These are phyloP conservation scores for Canavalia gladiata DNA, from an alignment of 306 rosid species.

Conservation along the genomic window DNA sequence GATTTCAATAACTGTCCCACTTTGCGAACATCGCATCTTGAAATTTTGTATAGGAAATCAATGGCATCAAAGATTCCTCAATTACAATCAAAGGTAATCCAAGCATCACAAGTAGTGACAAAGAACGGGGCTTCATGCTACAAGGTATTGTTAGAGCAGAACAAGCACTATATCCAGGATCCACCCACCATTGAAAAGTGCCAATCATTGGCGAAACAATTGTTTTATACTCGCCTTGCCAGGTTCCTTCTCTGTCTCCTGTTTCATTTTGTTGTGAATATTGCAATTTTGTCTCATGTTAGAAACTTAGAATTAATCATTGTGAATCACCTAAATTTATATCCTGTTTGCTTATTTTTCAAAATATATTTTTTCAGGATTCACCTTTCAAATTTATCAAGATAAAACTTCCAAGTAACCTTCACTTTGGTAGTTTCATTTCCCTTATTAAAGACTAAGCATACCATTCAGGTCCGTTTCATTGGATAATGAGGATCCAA, in stretches of 20 bases:
- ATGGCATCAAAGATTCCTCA: constrained; percentile 64
- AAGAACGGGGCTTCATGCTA: constrained; percentile 51
- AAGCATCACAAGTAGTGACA: constrained; percentile 49
- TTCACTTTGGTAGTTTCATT: background rate
- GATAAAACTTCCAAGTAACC: background rate
- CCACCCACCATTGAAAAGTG: constrained; percentile 67
- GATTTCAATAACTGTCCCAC: background rate
- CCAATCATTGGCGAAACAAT: constrained; percentile 62
- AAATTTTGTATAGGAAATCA: constrained; percentile 41
- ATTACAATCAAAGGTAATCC: constrained; percentile 55
- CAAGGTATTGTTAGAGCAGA: constrained; percentile 60
- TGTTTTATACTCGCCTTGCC: constrained; percentile 75
- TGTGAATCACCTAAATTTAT: background rate
- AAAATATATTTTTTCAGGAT: background rate
- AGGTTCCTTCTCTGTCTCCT: constrained; percentile 45
- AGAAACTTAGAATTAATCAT: background rate
- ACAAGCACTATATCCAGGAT: constrained; percentile 63
- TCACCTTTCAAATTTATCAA: background rate
- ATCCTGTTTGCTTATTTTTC: background rate
- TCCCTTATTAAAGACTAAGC: background rate
- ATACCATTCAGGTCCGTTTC: no score
- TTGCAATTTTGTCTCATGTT: background rate
- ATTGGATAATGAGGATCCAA: no score
- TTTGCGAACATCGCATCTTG: background rate
- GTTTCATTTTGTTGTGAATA: background rate